Evolutionary conservation across 2,329 filamentous ascomycete genomes (phyloP).

Genomic region (Endothia cerciana): DNA sequence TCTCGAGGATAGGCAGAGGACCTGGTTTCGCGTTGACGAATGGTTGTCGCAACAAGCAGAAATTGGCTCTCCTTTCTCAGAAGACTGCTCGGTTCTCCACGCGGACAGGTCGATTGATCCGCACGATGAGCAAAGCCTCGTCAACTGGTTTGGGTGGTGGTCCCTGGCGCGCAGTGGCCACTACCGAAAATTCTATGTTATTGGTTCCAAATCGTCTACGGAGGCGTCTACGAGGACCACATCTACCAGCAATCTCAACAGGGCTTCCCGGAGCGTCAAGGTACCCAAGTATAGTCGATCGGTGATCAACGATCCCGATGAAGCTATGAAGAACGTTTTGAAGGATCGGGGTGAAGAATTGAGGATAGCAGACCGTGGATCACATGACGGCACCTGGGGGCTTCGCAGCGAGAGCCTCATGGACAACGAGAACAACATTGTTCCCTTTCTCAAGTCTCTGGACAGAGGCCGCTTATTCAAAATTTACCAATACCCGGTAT

Average conservation of each 20-base stretch:
- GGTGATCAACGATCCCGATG: conserved; percentile 45
- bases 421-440: conserved; percentile 16
- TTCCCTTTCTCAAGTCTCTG: conserved; percentile 20
- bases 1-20: conserved; percentile 20
- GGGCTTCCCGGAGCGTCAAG: conserved; percentile 34
- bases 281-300: conserved; percentile 43
- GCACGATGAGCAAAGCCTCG: conserved; percentile 64
- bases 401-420: conserved; percentile 15
- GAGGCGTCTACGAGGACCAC: conserved; percentile 19
- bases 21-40: conserved; percentile 27
- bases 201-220: conserved; percentile 49
- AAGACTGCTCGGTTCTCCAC: conserved; percentile 47
- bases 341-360: conserved; percentile 28
- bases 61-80: conserved; percentile 36
- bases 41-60: conserved; percentile 10
- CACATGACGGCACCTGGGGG: neutral
- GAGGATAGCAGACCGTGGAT: conserved; percentile 8
- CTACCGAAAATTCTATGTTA: conserved; percentile 58
- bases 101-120: conserved; percentile 54
- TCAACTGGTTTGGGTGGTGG: conserved; percentile 68
- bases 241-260: neutral
- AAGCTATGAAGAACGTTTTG: conserved; percentile 32
- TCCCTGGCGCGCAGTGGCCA: conserved; percentile 51
- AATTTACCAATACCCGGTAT: conserved; percentile 46
- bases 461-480: conserved; percentile 29